A percentile compares a stretch with the other conserved stretches of the same genome.
phyloP scores from a whole-genome alignment of 768 basidiomycete species.

The Brasilioporus rufonigricans region DNA sequence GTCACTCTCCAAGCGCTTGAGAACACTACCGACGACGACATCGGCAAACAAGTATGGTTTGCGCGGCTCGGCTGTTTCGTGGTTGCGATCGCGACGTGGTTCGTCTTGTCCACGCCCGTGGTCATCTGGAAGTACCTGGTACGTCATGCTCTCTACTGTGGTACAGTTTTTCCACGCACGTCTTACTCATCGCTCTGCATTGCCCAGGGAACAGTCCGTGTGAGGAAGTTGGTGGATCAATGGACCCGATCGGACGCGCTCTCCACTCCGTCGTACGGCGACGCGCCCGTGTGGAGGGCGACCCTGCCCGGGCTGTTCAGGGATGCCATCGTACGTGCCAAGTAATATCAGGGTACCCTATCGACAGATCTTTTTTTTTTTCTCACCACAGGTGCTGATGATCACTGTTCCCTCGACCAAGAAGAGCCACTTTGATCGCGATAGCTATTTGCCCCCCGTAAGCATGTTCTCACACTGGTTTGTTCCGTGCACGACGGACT shows the following conservation, averaged over 20 bases:
- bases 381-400: constrained; percentile 33
- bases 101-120: constrained; percentile 42
- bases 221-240: constrained; percentile 34
- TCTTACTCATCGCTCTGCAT: not conserved
- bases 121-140: constrained; percentile 46
- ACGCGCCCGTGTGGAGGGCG: constrained; percentile 42
- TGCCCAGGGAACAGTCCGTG: constrained; percentile 42
- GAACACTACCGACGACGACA: not conserved
- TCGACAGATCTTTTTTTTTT: not conserved
- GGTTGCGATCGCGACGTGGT: constrained; percentile 36
- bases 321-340: constrained; percentile 33
- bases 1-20: constrained; percentile 25
- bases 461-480: constrained; percentile 1
- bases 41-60: constrained; percentile 28
- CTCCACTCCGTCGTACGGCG: constrained; percentile 21
- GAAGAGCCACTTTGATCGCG: constrained; percentile 39
- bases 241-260: constrained; percentile 42
- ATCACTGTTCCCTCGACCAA: constrained; percentile 37
- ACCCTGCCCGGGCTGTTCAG: constrained; percentile 39
- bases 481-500: not conserved
- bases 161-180: not conserved
- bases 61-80: constrained; percentile 38
- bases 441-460: constrained; percentile 44
- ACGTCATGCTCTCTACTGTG: constrained; percentile 13
- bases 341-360: not conserved